Conservation (phyloP, 352 stramenopile genomes). For the Pythium rishiriense region DNA sequence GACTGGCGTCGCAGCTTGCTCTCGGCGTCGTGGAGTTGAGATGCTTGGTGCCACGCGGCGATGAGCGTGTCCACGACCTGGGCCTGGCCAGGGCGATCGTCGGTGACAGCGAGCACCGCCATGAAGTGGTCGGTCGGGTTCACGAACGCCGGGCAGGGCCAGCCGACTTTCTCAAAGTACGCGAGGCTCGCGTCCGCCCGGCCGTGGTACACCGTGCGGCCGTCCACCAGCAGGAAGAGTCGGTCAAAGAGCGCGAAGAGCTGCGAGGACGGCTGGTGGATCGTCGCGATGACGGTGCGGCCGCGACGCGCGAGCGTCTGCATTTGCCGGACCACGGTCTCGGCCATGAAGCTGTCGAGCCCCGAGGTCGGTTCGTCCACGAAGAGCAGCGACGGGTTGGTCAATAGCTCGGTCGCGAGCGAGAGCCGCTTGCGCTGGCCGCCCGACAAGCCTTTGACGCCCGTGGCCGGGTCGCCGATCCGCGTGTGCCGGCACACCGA, state of each 20-base stretch:
- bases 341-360: constrained; percentile 58
- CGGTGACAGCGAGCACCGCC: constrained; percentile 46
- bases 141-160: constrained; percentile 51
- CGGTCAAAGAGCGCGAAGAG: constrained; percentile 59
- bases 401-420: constrained; percentile 79
- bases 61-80: constrained; percentile 18
- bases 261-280: constrained; percentile 64
- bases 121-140: constrained; percentile 73
- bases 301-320: constrained; percentile 70
- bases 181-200: constrained; percentile 44
- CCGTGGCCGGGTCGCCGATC: constrained; percentile 46
- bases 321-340: constrained; percentile 50
- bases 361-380: constrained; percentile 83
- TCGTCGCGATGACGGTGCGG: constrained; percentile 85
- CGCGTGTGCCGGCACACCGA: constrained; percentile 43
- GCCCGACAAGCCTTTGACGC: constrained; percentile 67
- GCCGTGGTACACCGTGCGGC: constrained; percentile 54
- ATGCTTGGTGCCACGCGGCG: constrained; percentile 4
- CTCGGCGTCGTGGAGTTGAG: constrained; percentile 5
- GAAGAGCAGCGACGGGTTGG: constrained; percentile 78
- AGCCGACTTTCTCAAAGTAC: constrained; percentile 56
- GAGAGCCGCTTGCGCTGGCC: constrained; percentile 53
- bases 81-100: constrained; percentile 7
- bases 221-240: constrained; percentile 55
- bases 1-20: constrained; percentile 10